Evolutionary conservation across 331 rosid genomes (phyloP).

Genomic region (Quercus tomentella): DNA sequence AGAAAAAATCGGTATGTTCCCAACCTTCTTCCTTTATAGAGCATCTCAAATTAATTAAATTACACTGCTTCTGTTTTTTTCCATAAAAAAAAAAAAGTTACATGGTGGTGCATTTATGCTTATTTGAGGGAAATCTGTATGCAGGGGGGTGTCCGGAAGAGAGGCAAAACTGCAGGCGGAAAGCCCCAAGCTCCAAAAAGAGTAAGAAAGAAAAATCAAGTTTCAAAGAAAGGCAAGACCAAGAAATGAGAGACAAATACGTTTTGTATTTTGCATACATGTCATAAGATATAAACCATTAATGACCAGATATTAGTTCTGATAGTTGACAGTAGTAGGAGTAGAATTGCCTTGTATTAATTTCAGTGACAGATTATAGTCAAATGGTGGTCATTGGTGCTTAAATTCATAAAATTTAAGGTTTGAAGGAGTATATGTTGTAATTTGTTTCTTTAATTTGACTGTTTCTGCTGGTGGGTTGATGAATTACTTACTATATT

Average conservation of each 20-base stretch:
- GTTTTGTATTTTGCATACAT: background rate
- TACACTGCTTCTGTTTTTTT: background rate
- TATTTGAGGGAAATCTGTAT: conserved; percentile 24
- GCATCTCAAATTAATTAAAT: background rate
- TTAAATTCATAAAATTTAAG: background rate
- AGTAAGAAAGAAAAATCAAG: conserved; percentile 55
- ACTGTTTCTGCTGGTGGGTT: background rate
- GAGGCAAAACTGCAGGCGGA: conserved; percentile 60
- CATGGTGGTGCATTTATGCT: conserved; percentile 1
- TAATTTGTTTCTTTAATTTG: conserved; percentile 3
- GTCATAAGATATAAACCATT: background rate
- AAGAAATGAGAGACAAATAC: conserved; percentile 45
- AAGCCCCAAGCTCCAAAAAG: conserved; percentile 54
- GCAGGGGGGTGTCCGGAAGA: conserved; percentile 73
- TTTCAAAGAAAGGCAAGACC: conserved; percentile 54
- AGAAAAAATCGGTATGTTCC: conserved; percentile 46
- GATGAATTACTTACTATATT: background rate
- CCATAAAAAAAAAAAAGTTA: too few relatives aligned
- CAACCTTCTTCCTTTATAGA: background rate
- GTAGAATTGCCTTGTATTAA: conserved; percentile 6
- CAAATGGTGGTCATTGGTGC: background rate
- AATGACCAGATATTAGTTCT: background rate
- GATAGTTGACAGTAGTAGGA: conserved; percentile 5
- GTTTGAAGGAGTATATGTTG: background rate
- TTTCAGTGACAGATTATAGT: background rate